A percentile compares a stretch with the other conserved stretches of the same genome.
Evolutionary conservation across 176 grass and related monocot genomes (phyloP).

Genomic region (Echinochloa phyllopogon): DNA sequence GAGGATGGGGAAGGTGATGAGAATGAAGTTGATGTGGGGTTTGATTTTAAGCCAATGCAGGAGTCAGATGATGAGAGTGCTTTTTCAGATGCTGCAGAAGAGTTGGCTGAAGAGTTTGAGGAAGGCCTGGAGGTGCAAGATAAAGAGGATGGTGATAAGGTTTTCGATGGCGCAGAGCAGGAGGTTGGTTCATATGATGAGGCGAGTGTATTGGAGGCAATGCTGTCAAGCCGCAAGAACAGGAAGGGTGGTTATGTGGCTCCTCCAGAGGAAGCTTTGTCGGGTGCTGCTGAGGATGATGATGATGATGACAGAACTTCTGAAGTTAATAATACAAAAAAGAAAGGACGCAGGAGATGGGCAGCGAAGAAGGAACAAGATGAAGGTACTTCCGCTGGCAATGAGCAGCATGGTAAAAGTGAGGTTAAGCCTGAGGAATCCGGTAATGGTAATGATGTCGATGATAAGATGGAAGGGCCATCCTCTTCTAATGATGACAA

Average conservation of each 20-base stretch:
- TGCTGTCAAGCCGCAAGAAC: conserved; percentile 64
- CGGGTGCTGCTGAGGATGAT: background rate
- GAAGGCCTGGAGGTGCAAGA: conserved; percentile 55
- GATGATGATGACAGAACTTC: conserved; percentile 40
- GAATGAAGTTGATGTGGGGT: conserved; percentile 61
- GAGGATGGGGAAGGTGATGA: conserved; percentile 44
- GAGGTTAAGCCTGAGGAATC: conserved; percentile 31
- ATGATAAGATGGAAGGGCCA: conserved; percentile 47
- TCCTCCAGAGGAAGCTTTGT: conserved; percentile 43
- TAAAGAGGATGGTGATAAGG: conserved; percentile 48
- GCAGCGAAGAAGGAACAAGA: conserved; percentile 52
- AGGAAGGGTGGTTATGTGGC: conserved; percentile 45
- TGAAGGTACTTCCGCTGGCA: conserved; percentile 41
- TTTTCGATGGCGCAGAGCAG: conserved; percentile 37
- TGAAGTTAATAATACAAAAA: conserved; percentile 43
- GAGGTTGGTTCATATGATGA: conserved; percentile 70
- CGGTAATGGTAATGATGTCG: conserved; percentile 34
- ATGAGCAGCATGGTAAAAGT: conserved; percentile 12
- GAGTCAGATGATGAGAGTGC: conserved; percentile 75
- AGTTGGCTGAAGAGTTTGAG: conserved; percentile 62
- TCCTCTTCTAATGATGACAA: conserved; percentile 51
- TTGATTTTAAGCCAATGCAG: conserved; percentile 74
- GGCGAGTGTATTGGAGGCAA: conserved; percentile 66
- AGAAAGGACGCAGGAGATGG: conserved; percentile 48
- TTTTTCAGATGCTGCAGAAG: conserved; percentile 58